Conservation (phyloP, 768 basidiomycete genomes). For the Tricholomella constricta region DNA sequence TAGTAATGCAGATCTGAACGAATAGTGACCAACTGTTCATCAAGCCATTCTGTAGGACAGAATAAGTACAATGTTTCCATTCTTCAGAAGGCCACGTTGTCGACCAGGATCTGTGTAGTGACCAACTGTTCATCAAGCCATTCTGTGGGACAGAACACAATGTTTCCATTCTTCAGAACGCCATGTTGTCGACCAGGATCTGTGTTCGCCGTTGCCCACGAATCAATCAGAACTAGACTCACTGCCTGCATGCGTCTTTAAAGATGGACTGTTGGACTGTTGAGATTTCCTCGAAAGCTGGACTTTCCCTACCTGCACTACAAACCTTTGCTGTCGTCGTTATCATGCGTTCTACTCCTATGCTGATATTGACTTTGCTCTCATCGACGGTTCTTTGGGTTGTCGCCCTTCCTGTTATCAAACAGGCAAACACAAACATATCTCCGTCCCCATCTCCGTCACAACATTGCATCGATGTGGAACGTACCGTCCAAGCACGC, state of each 20-base stretch:
- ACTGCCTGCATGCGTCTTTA: background rate
- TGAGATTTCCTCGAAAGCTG: conserved; percentile 7
- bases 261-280: background rate
- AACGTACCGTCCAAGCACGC: background rate
- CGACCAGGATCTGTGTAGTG: background rate
- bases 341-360: conserved; percentile 2
- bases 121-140: background rate
- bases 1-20: too few species aligned
- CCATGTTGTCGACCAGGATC: background rate
- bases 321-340: background rate
- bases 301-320: conserved; percentile 3
- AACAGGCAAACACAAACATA: background rate
- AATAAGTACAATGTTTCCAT: background rate
- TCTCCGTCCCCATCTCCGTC: too few species aligned
- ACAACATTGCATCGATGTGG: too few species aligned
- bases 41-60: background rate
- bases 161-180: background rate
- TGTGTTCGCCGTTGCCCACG: background rate
- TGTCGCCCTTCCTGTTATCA: conserved; percentile 2
- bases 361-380: background rate
- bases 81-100: background rate
- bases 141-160: background rate
- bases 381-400: background rate
- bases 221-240: background rate
- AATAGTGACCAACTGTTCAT: background rate